Base-by-base conservation (phyloP, 148 eudicot species). In the Nepenthes gracilis region DNA sequence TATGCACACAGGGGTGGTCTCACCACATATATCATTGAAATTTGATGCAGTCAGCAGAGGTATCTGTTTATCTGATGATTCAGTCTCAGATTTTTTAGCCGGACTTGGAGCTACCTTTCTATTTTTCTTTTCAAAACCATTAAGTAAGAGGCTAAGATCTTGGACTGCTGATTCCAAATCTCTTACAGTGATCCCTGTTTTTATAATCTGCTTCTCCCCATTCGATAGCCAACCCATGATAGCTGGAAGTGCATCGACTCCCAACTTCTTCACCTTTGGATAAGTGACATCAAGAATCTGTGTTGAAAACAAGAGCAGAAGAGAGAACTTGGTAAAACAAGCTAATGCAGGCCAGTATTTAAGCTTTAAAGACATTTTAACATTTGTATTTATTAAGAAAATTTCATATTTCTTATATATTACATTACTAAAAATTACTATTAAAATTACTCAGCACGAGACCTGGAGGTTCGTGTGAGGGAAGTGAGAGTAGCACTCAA, bases 191-290 rank as follows among this genome's bases (percentile, higher is more conserved):
- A 86, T 80, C 56, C 96, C 98, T n/a, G 78, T 73, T 73, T 79
- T 82, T 35, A 92, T 54, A 48, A 84, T 67, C 58, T 80, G 85
- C 60, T 78, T 84, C 59, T 88, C 91, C 55, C 96, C 95, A 68
- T 88, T 88, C 59, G 91, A 72, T 55, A 84, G 67, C 98, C 91
- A 92, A 55, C 96, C 94, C 57, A 92, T 83, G 40, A 92, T 67
- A 58, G 96, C 94, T n/a, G 98, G 98, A 71, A 92, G 85, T 4
- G 78, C 77, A 67, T 75, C 81, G 33, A 86, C 78, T 45, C 96
- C 96, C 56, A 89, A 64, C 47, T 61, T 76, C 60, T 75, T 80
- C 59, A 81, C 77, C 12, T 58, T 68, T 12, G 82, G 79, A 79
- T 92, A 88, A 59, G 85, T 72, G 62, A 73, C 75, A 75, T 86